A percentile compares a stretch with the other conserved stretches of the same genome.
phyloP scores from a whole-genome alignment of 2,329 filamentous ascomycete species.

The Pseudogymnoascus sp. region DNA sequence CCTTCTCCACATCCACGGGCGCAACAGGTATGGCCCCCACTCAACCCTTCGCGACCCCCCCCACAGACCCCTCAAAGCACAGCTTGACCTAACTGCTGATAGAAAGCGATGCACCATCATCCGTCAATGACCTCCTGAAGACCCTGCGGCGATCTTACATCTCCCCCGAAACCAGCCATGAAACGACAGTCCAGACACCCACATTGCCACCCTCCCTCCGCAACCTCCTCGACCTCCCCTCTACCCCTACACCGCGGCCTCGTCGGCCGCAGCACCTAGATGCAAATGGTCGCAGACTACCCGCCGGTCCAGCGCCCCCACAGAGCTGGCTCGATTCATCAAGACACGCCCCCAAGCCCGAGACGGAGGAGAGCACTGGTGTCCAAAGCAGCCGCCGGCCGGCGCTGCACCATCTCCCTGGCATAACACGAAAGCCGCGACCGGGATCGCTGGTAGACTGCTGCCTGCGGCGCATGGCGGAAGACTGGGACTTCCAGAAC shows the following conservation, averaged over 20 bases:
- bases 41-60: not conserved
- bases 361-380: slow-evolving; percentile 11
- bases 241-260: slow-evolving; percentile 43
- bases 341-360: slow-evolving; percentile 19
- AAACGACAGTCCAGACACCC: slow-evolving; percentile 29
- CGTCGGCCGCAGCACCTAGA: slow-evolving; percentile 33
- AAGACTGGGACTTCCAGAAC: slow-evolving; percentile 46
- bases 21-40: slow-evolving; percentile 21
- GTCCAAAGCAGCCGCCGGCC: slow-evolving; percentile 20
- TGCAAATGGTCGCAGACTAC: slow-evolving; percentile 40
- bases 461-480: slow-evolving; percentile 40
- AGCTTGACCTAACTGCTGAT: slow-evolving; percentile 6
- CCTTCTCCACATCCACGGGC: slow-evolving; percentile 34
- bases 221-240: slow-evolving; percentile 50
- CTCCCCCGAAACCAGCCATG: slow-evolving; percentile 25
- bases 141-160: slow-evolving; percentile 42
- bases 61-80: not conserved
- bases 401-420: slow-evolving; percentile 30
- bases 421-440: slow-evolving; percentile 32
- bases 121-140: slow-evolving; percentile 53
- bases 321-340: slow-evolving; percentile 44
- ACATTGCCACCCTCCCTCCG: slow-evolving; percentile 51
- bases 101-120: slow-evolving; percentile 28
- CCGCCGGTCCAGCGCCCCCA: slow-evolving; percentile 51
- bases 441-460: slow-evolving; percentile 37